Evolutionary conservation across 148 eudicot species (phyloP), one percentile per base, ranked within the genome.

Genomic region (Camellia lanceoleosa): DNA sequence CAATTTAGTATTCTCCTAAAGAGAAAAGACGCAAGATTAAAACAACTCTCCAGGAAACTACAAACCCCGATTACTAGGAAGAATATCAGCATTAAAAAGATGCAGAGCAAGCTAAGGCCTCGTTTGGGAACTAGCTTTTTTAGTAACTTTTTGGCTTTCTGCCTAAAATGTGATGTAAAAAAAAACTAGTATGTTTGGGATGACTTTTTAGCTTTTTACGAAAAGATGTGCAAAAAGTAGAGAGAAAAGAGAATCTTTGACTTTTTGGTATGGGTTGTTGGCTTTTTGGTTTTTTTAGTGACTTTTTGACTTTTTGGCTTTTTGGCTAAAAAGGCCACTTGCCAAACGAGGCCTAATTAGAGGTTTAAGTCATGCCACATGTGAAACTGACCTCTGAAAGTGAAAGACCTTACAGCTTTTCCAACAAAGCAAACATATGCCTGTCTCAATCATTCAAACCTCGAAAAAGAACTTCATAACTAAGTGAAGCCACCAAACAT

Each of bases 1-100:
- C 13, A 74, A 58, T 43, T 74, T 9, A 30, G 16, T 38, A 42
- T 74, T 18, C 63, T 30, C 77, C 77, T 49, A 59, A 71, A 71
- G 72, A 49, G 30, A 70, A 15, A 46, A 46, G 47, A 73, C 62
- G 6, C 2, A 73, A 13, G 16, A 54, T 55, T 30, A 7, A 75
- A 60, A 20, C 6, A 7, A 1, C 66, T 19, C 66, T 74, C 9
- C 19, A 15, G 43, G 49, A n/a, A 60, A 75, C 46, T 42, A 75
- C 68, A 60, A 59, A 59, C 56, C 66, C 23, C 52, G 14, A 18
- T 16, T 43, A 60, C 5, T 60, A 12, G 1, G 2, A 19, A 59
- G 4, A 46, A 44, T 3, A 75, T 6, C 55, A 43, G 6, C 66
- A 19, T 52, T 71, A 5, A 2, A 46, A 61, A 60, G 41, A 42